These are phyloP conservation scores for Tulasnella sp. DNA, from an alignment of 768 basidiomycete genomes.

Conservation along the genomic window DNA sequence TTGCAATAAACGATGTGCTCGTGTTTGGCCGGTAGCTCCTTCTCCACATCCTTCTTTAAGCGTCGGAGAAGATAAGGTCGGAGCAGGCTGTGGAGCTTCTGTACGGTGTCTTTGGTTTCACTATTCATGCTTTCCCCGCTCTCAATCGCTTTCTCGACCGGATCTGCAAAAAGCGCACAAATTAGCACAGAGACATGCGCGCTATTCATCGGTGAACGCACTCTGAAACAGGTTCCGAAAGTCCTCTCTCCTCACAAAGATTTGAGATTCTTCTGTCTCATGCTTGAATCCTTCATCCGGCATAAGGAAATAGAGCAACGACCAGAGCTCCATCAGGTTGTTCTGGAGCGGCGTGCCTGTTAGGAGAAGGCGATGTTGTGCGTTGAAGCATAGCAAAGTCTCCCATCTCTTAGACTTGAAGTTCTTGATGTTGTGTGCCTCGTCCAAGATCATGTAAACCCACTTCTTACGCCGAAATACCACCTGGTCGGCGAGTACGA, in stretches of 20 bases:
- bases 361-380: slow-evolving; percentile 41
- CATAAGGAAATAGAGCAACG: slow-evolving; percentile 42
- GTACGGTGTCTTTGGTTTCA: slow-evolving; percentile 77
- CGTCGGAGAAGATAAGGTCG: slow-evolving; percentile 41
- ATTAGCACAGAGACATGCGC: slow-evolving; percentile 22
- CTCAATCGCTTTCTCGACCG: slow-evolving; percentile 90
- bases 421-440: slow-evolving; percentile 98
- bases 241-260: slow-evolving; percentile 85
- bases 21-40: slow-evolving; percentile 57
- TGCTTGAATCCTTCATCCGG: slow-evolving; percentile 35
- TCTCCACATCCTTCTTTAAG: slow-evolving; percentile 41
- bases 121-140: slow-evolving; percentile 70
- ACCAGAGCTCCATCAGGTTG: slow-evolving; percentile 47
- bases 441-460: slow-evolving; percentile 96
- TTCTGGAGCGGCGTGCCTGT: slow-evolving; percentile 50
- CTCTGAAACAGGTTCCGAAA: slow-evolving; percentile 97
- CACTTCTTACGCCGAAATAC: slow-evolving; percentile 89
- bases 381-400: slow-evolving; percentile 73
- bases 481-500: slow-evolving; percentile 85
- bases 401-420: slow-evolving; percentile 94
- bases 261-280: slow-evolving; percentile 13
- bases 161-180: slow-evolving; percentile 50
- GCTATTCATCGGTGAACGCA: slow-evolving; percentile 41
- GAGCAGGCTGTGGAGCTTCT: slow-evolving; percentile 58
- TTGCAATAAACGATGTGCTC: slow-evolving; percentile 87